Base-by-base conservation (phyloP, 1,284 basidiomycete species). In the Mrakiaceae sp. region DNA sequence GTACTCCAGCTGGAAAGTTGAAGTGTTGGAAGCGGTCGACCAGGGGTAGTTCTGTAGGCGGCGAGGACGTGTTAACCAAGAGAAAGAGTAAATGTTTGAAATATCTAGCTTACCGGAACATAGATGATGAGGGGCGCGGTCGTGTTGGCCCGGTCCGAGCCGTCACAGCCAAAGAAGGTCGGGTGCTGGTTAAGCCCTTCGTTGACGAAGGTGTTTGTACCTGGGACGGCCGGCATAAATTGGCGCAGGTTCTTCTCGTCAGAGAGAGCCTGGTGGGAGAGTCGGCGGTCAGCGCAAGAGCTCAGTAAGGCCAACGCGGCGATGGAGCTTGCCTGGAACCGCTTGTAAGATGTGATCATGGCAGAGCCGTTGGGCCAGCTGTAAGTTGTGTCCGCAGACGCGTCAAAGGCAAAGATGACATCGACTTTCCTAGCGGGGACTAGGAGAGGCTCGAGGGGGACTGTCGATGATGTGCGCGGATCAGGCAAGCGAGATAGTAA, bases 311-410 rank as follows among this genome's bases (percentile, higher is more conserved):
- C 2, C 16, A 62, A 39, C 7, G 5, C 10, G 5, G 43, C 3
- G 60, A 62, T 16, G 60, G 60, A 48, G 63, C 64, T 5, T 27
- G 49, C 57, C 8, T 58, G n/a, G 58, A 61, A 64, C 39, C 51
- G 46, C 14, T 70, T 67, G 58, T 70, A 71, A 1, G 77, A 76
- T 27, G 75, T 74, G 42, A 72, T 69, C 4, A 81, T 71, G 3
- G 78, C 73, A 0, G 79, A 77, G 4, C 79, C 79, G 70, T 82
- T 82, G 3, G 81, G 79, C 78, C 78, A 82, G 43, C 66, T 73
- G 64, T 75, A 74, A 43, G 66, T 71, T 2, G 79, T 79, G 69
- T 83, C 81, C 50, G 78, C 79, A 0, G 77, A 78, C n/a, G 74
- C 74, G 70, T 83, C 81, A 42, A 81, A 75, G 0, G 79, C 81